These are phyloP conservation scores for Aspergillus persii DNA, from an alignment of 2,329 filamentous ascomycete species.

Conservation along the genomic window DNA sequence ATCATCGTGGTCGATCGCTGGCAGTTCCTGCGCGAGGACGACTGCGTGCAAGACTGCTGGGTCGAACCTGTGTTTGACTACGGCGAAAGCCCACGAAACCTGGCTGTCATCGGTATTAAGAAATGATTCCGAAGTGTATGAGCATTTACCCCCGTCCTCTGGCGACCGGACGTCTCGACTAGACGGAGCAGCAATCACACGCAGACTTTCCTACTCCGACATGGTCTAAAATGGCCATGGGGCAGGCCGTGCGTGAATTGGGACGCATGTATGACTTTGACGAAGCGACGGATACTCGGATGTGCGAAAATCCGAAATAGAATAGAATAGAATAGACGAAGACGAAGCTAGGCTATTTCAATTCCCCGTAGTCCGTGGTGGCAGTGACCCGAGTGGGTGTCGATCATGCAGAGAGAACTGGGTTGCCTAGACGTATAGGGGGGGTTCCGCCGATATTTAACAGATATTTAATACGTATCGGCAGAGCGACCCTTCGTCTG, in stretches of 20 bases:
- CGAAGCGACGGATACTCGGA: not conserved
- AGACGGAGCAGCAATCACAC: too few relatives aligned
- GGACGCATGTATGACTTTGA: not conserved
- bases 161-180: not conserved
- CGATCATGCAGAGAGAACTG: not conserved
- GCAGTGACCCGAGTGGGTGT: not conserved
- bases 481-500: too few relatives aligned
- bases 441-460: too few relatives aligned
- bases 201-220: too few relatives aligned
- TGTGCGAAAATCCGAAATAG: not conserved
- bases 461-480: too few relatives aligned
- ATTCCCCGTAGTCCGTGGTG: not conserved
- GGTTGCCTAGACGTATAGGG: not conserved
- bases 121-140: slow-evolving; percentile 36
- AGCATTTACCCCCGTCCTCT: too few relatives aligned
- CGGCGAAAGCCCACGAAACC: slow-evolving; percentile 76
- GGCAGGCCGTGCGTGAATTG: not conserved
- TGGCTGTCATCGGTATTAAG: slow-evolving; percentile 92
- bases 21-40: slow-evolving; percentile 79
- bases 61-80: slow-evolving; percentile 94
- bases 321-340: not conserved
- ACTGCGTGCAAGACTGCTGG: slow-evolving; percentile 73
- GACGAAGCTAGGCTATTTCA: not conserved
- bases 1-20: slow-evolving; percentile 88
- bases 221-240: too few relatives aligned